Conservation (phyloP, 2,329 filamentous ascomycete genomes). For the Chaetomium sp. region DNA sequence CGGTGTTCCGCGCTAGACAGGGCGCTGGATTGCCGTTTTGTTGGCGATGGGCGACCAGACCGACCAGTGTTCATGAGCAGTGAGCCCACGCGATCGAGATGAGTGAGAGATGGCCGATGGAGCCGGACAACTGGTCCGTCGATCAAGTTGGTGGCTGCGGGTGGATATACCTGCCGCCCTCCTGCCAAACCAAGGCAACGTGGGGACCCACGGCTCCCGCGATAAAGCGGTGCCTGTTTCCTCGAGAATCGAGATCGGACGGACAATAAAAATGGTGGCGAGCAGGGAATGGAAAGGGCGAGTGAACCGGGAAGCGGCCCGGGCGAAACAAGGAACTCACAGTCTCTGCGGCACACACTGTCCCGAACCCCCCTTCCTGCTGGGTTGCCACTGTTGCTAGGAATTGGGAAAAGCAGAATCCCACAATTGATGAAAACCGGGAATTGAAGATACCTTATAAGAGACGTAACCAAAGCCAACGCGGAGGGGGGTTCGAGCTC, state of each 20-base stretch:
- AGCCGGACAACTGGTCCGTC: slow-evolving; percentile 8
- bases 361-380: background rate
- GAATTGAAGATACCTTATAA: too few relatives aligned
- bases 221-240: background rate
- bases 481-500: too few relatives aligned
- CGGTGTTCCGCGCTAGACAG: slow-evolving; percentile 1
- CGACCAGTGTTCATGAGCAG: too few relatives aligned
- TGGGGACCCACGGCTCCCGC: slow-evolving; percentile 3
- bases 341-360: background rate
- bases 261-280: background rate
- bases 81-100: background rate
- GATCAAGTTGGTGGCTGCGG: background rate
- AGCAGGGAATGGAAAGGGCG: slow-evolving; percentile 1
- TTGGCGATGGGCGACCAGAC: too few relatives aligned
- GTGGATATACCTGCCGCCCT: background rate
- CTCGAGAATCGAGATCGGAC: slow-evolving; percentile 1
- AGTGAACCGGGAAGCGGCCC: slow-evolving; percentile 7
- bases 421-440: too few relatives aligned
- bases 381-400: background rate
- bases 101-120: background rate
- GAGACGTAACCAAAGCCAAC: too few relatives aligned
- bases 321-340: slow-evolving; percentile 4
- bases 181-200: background rate
- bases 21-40: background rate
- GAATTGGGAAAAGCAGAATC: background rate